Evolutionary conservation across 495 filamentous ascomycete species (phyloP), one percentile per base, ranked within the genome.

Genomic region (Talaromyces wortmannii): DNA sequence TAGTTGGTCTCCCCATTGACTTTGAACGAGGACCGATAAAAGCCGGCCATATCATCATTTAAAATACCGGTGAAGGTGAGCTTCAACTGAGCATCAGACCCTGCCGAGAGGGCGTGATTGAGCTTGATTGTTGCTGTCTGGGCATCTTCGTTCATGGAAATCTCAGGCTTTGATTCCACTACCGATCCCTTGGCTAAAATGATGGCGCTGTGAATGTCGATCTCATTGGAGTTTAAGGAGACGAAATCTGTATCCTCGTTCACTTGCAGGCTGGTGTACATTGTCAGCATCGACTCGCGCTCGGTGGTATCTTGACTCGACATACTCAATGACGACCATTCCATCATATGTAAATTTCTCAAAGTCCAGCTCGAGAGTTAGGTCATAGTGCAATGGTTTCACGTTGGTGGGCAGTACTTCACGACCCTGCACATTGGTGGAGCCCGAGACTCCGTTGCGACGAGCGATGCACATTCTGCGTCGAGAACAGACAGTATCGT

Each of bases 1-100:
- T 78, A 84, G 57, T 80, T 75, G 31, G 76, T 79, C 53, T 75
- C 70, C 18, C 83, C 83, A 62, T 81, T 68, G 50, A 62, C 59
- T 64, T 83, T 82, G 69, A 76, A 87, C 12, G 80, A 83, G 1
- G 83, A 84, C 17, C 82, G 74, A 65, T 85, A 86, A 67, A 86
- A 85, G 50, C 83, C 83, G 16, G 80, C 81, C 81, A 86, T 83
- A 63, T 83, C 83, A 59, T 85, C 81, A 62, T 86, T 86, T 61
- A 85, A 67, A 30, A 67, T 77, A 47, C 83, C 83, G 44, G 77
- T 78, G 71, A 86, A 87, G 43, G 67, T 80, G 31, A 80, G 73
- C 59, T 75, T 79, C 50, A 87, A 70, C 69, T 78, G 73, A 30
- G 81, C 81, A 62, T 82, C 79, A 17, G 75, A 74, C 5, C 82